Evolutionary conservation across 176 grass and related monocot species (phyloP).

Genomic region (Zea luxurians): DNA sequence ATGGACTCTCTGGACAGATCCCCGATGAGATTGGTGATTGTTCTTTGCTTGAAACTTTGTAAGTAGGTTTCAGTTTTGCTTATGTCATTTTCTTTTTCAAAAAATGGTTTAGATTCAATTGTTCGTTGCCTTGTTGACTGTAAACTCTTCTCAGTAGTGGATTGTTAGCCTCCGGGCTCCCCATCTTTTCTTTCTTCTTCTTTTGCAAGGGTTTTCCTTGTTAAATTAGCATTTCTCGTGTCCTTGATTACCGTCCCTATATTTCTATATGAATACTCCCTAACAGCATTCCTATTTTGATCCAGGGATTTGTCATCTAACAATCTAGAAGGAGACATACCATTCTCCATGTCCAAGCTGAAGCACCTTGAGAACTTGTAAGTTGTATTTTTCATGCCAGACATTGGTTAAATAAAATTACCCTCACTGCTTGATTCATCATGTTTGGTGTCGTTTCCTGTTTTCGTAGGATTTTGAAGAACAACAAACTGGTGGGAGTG

Average conservation of each 20-base stretch:
- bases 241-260: background rate
- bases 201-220: background rate
- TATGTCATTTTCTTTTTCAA: background rate
- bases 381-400: conserved; percentile 15
- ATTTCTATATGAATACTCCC: background rate
- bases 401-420: background rate
- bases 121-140: background rate
- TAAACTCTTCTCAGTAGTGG: background rate
- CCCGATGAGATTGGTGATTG: conserved; percentile 96
- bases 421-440: background rate
- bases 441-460: background rate
- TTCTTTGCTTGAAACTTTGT: conserved; percentile 62
- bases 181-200: background rate
- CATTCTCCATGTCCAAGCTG: conserved; percentile 91
- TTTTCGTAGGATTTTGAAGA: conserved; percentile 74
- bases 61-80: conserved; percentile 38
- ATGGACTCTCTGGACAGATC: conserved; percentile 80
- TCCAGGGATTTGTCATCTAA: conserved; percentile 91
- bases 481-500: conserved; percentile 72
- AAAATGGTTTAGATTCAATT: background rate
- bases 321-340: conserved; percentile 84
- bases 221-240: background rate
- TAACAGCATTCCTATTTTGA: background rate
- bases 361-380: conserved; percentile 90
- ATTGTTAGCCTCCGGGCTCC: background rate